Evolutionary conservation across 306 rosid species (phyloP), one percentile per base, ranked within the genome.

Genomic region (Ziziphus jujuba): DNA sequence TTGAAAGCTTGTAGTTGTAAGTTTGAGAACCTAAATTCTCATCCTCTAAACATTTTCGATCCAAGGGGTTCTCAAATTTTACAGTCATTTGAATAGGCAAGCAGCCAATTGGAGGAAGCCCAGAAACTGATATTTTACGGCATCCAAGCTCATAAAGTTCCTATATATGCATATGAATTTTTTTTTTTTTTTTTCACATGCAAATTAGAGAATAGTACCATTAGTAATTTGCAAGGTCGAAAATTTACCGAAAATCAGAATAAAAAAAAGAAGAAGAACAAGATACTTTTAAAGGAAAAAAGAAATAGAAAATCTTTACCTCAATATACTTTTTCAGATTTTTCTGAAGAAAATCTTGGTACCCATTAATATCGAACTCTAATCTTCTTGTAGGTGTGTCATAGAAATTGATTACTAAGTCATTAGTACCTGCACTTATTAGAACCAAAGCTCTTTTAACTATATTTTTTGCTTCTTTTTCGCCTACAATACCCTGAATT

Each of bases 101-200:
- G 78, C 96, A 89, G 24, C 97, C 96, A 22, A 85, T 60, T 6
- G 95, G 72, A 70, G 90, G 84, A 69, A 89, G 81, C 61, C 96
- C 91, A 6, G 65, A n/a, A 2, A 87, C 61, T 2, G 53, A 60
- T n/a, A 87, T 72, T 13, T 74, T 81, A 57, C 86, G 84, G 62
- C 91, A 87, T 67, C 95, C 97, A 31, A 76, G 82, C 12, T 80
- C 65, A 25, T 87, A 80, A 2, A 91, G 70, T 51, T 84, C 96
- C 96, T 85, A 48, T 63, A 53, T n/a, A n/a, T n/a, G n/a, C n/a
- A n/a, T n/a, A n/a, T n/a, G n/a, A n/a, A n/a, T n/a, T n/a, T n/a
- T n/a, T n/a, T n/a, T n/a, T n/a, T n/a, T n/a, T n/a, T n/a, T n/a
- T n/a, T n/a, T n/a, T n/a, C n/a, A n/a, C n/a, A n/a, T n/a, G n/a